Evolutionary conservation across 1,284 basidiomycete genomes (phyloP).

Genomic region (Salmacisia buchloeana): DNA sequence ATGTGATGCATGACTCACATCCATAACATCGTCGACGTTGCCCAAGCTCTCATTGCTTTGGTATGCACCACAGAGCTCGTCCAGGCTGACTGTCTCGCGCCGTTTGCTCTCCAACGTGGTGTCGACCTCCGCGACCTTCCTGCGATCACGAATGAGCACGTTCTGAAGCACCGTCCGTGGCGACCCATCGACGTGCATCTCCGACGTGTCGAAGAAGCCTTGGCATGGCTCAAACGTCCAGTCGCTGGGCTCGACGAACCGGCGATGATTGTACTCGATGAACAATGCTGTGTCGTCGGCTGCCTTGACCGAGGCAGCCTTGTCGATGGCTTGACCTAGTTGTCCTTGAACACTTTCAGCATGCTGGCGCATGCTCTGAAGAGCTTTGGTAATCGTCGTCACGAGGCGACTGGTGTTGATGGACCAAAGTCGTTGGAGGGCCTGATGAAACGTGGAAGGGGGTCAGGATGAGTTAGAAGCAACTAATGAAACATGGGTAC

Average conservation of each 20-base stretch:
- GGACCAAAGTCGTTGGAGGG: constrained; percentile 27
- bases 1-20: constrained; percentile 19
- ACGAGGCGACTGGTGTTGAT: constrained; percentile 22
- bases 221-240: constrained; percentile 33
- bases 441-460: not conserved
- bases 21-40: constrained; percentile 30
- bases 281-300: constrained; percentile 22
- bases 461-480: not conserved
- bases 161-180: constrained; percentile 31
- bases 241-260: constrained; percentile 28
- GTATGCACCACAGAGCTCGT: constrained; percentile 32
- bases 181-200: constrained; percentile 25
- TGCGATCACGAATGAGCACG: constrained; percentile 21
- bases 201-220: constrained; percentile 35
- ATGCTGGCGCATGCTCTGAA: not conserved
- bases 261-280: constrained; percentile 27
- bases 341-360: not conserved
- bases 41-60: constrained; percentile 22
- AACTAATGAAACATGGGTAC: not conserved
- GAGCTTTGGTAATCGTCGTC: constrained; percentile 11
- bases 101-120: constrained; percentile 22
- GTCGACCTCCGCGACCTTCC: constrained; percentile 23
- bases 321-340: not conserved
- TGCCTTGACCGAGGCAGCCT: constrained; percentile 16
- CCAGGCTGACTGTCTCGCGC: constrained; percentile 26